These are phyloP conservation scores for Ustilago bromivora DNA, from an alignment of 1,284 basidiomycete genomes.

Conservation along the genomic window DNA sequence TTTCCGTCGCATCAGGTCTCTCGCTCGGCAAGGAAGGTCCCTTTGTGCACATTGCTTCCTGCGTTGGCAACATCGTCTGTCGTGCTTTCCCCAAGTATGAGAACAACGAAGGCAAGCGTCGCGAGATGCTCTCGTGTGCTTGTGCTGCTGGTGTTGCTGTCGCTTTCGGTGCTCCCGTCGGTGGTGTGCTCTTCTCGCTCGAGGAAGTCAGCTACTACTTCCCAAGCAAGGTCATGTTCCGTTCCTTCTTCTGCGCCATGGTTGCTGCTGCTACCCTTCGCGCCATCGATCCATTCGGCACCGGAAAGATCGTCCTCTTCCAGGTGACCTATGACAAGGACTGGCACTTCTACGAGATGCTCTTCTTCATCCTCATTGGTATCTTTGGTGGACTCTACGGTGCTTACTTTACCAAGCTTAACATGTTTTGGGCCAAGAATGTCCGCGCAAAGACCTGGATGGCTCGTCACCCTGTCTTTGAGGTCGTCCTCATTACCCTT, in stretches of 20 bases:
- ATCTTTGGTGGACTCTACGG: constrained; percentile 83
- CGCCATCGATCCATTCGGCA: constrained; percentile 89
- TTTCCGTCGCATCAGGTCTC: constrained; percentile 73
- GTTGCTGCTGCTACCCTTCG: constrained; percentile 70
- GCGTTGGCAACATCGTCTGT: constrained; percentile 93
- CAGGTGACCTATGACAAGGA: constrained; percentile 92
- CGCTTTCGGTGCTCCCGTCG: constrained; percentile 65
- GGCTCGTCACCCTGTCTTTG: constrained; percentile 79
- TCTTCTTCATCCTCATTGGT: constrained; percentile 86
- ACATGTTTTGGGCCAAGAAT: constrained; percentile 78
- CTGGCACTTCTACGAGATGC: constrained; percentile 83
- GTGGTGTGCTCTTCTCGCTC: constrained; percentile 75
- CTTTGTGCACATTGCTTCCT: constrained; percentile 94
- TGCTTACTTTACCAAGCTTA: constrained; percentile 90
- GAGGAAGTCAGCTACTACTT: constrained; percentile 71
- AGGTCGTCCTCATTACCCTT: constrained; percentile 81
- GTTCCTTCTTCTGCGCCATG: constrained; percentile 66
- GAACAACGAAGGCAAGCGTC: constrained; percentile 78
- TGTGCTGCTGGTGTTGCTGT: constrained; percentile 79
- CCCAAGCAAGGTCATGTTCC: constrained; percentile 70
- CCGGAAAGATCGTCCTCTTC: constrained; percentile 73
- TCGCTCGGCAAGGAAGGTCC: constrained; percentile 83
- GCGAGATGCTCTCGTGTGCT: constrained; percentile 60
- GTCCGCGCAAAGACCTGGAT: constrained; percentile 65
- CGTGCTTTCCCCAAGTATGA: constrained; percentile 79